Conservation (phyloP, 2,329 filamentous ascomycete species). For the Nigrospora osmanthi region DNA sequence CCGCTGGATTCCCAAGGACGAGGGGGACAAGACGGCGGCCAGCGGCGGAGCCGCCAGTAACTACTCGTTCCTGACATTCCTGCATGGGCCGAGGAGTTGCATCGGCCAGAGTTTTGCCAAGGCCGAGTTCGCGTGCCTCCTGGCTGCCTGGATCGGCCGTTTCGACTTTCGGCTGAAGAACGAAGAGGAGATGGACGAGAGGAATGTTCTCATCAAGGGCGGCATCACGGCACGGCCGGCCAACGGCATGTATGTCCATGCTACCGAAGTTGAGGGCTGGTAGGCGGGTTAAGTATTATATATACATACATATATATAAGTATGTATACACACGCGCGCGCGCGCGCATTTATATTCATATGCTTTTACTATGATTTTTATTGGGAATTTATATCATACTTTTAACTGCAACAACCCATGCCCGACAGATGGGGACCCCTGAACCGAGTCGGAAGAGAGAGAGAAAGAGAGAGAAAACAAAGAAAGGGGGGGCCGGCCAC, state of each 20-base stretch:
- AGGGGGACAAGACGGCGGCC: slow-evolving; percentile 35
- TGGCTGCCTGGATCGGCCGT: slow-evolving; percentile 68
- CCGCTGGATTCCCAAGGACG: slow-evolving; percentile 51
- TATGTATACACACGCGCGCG: too few relatives aligned
- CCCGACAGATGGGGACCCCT: too few relatives aligned
- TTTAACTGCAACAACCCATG: too few relatives aligned
- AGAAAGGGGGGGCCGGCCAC: too few relatives aligned
- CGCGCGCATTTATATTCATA: too few relatives aligned
- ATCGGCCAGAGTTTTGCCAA: slow-evolving; percentile 77
- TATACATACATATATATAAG: too few relatives aligned
- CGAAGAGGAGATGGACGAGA: slow-evolving; percentile 56
- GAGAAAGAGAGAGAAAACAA: too few relatives aligned
- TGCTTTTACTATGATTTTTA: too few relatives aligned
- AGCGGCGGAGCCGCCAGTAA: slow-evolving; percentile 69
- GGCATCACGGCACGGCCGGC: slow-evolving; percentile 66
- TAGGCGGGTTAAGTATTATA: slow-evolving; percentile 29
- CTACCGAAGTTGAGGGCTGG: slow-evolving; percentile 63
- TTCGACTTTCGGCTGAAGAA: slow-evolving; percentile 57
- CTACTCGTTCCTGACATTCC: slow-evolving; percentile 72
- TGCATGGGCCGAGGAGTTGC: slow-evolving; percentile 80
- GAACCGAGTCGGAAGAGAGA: too few relatives aligned
- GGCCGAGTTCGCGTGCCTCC: slow-evolving; percentile 75
- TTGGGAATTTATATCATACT: too few relatives aligned
- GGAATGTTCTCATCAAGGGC: slow-evolving; percentile 58
- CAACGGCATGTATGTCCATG: slow-evolving; percentile 62